Evolutionary conservation across 306 rosid genomes (phyloP).

Genomic region (Vigna radiata): DNA sequence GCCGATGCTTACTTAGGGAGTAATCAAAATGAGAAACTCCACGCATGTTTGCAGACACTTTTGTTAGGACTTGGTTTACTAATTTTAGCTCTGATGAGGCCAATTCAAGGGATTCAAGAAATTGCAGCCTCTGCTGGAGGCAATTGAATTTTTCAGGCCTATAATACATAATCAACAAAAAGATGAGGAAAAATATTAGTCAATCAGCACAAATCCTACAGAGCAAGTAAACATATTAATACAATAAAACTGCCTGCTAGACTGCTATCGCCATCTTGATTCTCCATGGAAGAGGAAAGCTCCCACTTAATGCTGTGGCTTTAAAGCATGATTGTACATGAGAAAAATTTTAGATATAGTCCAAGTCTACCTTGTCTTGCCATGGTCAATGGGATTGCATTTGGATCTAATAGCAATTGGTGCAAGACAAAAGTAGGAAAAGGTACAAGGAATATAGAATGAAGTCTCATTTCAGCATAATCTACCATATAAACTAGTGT

Average conservation of each 20-base stretch:
- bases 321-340: slow-evolving; percentile 5
- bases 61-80: slow-evolving; percentile 54
- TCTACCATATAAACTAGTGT: background rate
- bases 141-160: slow-evolving; percentile 80
- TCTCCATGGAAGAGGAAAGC: slow-evolving; percentile 15
- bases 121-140: slow-evolving; percentile 68
- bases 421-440: background rate
- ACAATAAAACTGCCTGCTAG: background rate
- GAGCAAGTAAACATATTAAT: slow-evolving; percentile 22
- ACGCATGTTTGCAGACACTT: slow-evolving; percentile 59
- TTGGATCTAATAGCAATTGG: slow-evolving; percentile 18
- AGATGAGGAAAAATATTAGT: slow-evolving; percentile 33
- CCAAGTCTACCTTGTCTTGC: background rate
- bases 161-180: slow-evolving; percentile 40
- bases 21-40: slow-evolving; percentile 56
- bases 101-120: slow-evolving; percentile 62
- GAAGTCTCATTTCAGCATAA: background rate
- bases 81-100: slow-evolving; percentile 58
- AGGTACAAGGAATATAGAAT: background rate
- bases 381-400: background rate
- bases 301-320: background rate
- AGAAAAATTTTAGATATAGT: background rate
- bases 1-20: slow-evolving; percentile 55
- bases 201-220: slow-evolving; percentile 37
- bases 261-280: slow-evolving; percentile 7